phyloP scores from a whole-genome alignment of 345 rosid species.

The Capsella bursapastoris region DNA sequence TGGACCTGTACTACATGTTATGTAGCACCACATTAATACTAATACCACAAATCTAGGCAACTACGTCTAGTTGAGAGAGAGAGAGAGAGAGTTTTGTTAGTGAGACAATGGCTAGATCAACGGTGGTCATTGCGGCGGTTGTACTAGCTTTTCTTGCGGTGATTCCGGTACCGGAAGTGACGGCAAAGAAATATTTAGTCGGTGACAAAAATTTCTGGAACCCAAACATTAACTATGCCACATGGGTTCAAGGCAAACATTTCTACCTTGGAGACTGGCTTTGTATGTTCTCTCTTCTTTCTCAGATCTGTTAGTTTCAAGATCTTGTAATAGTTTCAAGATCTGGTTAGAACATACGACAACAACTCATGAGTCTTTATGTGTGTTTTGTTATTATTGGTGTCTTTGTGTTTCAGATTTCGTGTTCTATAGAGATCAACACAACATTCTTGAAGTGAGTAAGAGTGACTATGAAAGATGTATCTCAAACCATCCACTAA shows the following conservation, averaged over 20 bases:
- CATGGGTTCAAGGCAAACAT: constrained; percentile 75
- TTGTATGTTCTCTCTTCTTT: constrained; percentile 53
- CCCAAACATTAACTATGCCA: constrained; percentile 64
- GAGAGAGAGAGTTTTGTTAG: neutral
- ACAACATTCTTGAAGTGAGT: constrained; percentile 84
- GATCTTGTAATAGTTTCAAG: constrained; percentile 4
- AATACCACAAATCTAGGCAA: constrained; percentile 21
- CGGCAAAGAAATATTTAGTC: constrained; percentile 54
- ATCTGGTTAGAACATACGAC: constrained; percentile 22
- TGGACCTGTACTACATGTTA: neutral
- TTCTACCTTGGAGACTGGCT: constrained; percentile 96
- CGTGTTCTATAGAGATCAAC: constrained; percentile 82
- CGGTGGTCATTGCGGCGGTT: constrained; percentile 41
- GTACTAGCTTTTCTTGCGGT: constrained; percentile 47
- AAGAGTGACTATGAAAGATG: constrained; percentile 69
- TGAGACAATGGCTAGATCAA: constrained; percentile 34
- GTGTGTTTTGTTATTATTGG: neutral
- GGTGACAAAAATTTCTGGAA: constrained; percentile 61
- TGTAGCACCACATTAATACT: neutral
- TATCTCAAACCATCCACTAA: constrained; percentile 65
- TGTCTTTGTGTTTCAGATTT: constrained; percentile 55
- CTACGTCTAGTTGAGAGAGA: neutral
- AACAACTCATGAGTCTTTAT: too few species aligned
- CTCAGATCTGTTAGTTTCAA: neutral
- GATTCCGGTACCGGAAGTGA: constrained; percentile 53